Conservation (phyloP, 1,284 basidiomycete species). For the Leccinum discolor region DNA sequence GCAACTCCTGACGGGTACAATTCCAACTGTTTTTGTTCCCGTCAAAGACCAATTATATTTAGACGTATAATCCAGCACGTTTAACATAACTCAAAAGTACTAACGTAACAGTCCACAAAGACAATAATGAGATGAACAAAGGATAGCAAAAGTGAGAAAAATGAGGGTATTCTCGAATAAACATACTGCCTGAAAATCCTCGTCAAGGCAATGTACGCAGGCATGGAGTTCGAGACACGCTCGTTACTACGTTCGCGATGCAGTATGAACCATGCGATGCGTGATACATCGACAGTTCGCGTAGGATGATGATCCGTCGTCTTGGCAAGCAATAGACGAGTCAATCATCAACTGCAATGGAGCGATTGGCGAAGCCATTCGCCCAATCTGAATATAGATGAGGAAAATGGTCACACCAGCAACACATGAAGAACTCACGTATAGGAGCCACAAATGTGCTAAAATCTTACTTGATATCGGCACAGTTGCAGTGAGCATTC, state of each 20-base stretch:
- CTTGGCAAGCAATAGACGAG: constrained; percentile 33
- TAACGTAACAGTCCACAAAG: constrained; percentile 18
- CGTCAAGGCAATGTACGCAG: constrained; percentile 31
- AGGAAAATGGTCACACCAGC: constrained; percentile 1
- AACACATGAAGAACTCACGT: constrained; percentile 20
- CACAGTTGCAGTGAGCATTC: constrained; percentile 59
- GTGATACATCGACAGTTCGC: constrained; percentile 55
- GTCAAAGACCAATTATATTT: constrained; percentile 9
- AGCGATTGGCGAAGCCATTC: constrained; percentile 35
- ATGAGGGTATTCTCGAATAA: constrained; percentile 13
- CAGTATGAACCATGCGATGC: constrained; percentile 61
- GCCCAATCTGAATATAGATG: constrained; percentile 27
- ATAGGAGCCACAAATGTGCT: constrained; percentile 15
- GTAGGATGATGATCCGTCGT: constrained; percentile 37
- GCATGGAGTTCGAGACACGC: constrained; percentile 49
- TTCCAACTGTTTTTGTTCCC: neutral
- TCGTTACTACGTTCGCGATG: constrained; percentile 52
- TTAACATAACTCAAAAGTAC: constrained; percentile 4
- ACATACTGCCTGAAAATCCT: constrained; percentile 33
- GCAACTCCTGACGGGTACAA: neutral
- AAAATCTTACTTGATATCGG: constrained; percentile 59
- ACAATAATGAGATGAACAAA: constrained; percentile 8
- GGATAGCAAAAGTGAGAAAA: neutral
- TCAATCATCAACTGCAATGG: constrained; percentile 39
- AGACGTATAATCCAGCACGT: constrained; percentile 14